These are phyloP conservation scores for Bryum argenteum DNA, from an alignment of 225 moss, liverwort and hornwort genomes.

Conservation along the genomic window DNA sequence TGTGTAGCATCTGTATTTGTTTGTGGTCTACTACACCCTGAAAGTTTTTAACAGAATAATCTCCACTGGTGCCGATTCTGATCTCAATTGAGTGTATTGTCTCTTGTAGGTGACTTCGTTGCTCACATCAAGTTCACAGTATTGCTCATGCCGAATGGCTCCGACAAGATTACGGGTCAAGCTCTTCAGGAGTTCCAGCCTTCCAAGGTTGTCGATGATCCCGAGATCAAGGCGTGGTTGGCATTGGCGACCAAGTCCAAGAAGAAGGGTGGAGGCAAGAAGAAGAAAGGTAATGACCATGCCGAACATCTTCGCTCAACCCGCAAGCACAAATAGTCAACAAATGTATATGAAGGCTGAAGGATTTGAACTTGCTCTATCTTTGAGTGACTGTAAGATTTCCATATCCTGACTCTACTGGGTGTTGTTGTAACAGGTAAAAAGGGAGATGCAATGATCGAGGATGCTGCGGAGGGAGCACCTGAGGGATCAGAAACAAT, in stretches of 20 bases:
- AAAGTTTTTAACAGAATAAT: neutral
- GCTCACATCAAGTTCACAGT: constrained; percentile 97
- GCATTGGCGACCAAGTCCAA: constrained; percentile 96
- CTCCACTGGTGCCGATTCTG: neutral
- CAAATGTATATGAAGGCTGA: too few species aligned
- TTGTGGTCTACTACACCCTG: neutral
- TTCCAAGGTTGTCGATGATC: constrained; percentile 78
- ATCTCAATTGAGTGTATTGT: neutral
- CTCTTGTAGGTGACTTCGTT: constrained; percentile 80
- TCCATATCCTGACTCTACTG: neutral
- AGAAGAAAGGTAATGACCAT: constrained; percentile 79
- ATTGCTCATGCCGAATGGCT: constrained; percentile 97
- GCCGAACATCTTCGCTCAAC: neutral
- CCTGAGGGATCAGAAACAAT: constrained; percentile 58
- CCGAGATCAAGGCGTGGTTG: constrained; percentile 93
- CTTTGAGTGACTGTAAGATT: neutral
- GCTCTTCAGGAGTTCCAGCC: constrained; percentile 78
- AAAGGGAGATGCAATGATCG: constrained; percentile 76
- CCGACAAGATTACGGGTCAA: constrained; percentile 93
- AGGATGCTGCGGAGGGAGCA: constrained; percentile 51
- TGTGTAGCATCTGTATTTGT: neutral
- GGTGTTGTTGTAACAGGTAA: constrained; percentile 64
- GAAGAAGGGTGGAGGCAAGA: constrained; percentile 99
- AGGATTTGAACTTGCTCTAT: neutral
- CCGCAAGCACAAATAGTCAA: too few species aligned